phyloP scores from a whole-genome alignment of 2,329 filamentous ascomycete species.

The Magnaporthiopsis incrustans region DNA sequence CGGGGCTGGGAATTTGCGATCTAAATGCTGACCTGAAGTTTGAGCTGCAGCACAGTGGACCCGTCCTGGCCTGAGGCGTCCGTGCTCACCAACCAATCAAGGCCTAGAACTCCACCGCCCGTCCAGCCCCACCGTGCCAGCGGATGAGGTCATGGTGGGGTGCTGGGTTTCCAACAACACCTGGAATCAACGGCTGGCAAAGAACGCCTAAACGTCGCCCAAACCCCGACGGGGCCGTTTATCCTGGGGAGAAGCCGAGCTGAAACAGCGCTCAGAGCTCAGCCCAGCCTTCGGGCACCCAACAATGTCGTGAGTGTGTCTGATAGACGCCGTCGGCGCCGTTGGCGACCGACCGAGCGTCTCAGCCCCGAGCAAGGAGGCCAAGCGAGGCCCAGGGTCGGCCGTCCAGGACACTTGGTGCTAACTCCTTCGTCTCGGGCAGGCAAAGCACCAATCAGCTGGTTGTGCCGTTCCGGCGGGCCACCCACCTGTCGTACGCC shows the following conservation, averaged over 20 bases:
- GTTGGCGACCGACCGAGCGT: neutral
- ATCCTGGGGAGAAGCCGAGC: neutral
- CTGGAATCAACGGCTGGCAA: neutral
- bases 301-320: neutral
- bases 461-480: slow-evolving; percentile 80
- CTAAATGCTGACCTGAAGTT: neutral
- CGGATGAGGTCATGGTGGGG: neutral
- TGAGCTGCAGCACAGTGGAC: too few relatives aligned
- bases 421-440: neutral
- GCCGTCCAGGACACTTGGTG: too few relatives aligned
- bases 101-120: too few relatives aligned
- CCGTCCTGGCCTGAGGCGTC: neutral
- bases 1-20: neutral
- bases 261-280: neutral
- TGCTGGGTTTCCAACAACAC: neutral
- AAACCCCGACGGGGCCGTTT: neutral
- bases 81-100: neutral
- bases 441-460: slow-evolving; percentile 48
- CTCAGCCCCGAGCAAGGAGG: neutral
- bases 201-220: neutral
- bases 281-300: neutral
- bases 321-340: too few relatives aligned
- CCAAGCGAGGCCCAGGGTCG: neutral
- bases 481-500: slow-evolving; percentile 69
- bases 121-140: neutral